Evolutionary conservation across 2,329 filamentous ascomycete genomes (phyloP), one percentile per base, ranked within the genome.

Genomic region (Zymoseptoria pseudotritici): DNA sequence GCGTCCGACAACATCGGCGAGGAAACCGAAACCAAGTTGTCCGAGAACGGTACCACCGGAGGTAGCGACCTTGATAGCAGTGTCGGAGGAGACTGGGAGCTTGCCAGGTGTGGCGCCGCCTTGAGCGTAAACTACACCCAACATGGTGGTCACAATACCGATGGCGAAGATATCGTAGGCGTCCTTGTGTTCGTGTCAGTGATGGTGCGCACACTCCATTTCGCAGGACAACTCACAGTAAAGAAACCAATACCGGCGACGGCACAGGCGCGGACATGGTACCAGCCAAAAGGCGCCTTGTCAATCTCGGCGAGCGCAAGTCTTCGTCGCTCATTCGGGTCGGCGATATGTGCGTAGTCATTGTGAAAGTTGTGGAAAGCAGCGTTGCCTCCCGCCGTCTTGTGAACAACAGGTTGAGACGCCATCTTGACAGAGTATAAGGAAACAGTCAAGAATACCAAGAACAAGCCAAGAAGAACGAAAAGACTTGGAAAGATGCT

Each of bases 181-280:
- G 72, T 93, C 90, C 36, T 46, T 8, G 11, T 46, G 36, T 46
- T 17, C 13, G 13, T 46, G 13, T 46, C 36, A 46, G 13, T n/a
- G 2, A 46, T n/a, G 6, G 36, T n/a, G 3, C 5, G 13, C 13
- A 17, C 2, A 6, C 5, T 2, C n/a, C 4, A 2, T n/a, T 46
- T 46, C 17, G 36, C 13, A 17, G 7, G 13, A 11, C 13, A 46
- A 46, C 36, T 46, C 36, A 46, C 36, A 17, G 90, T 93, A 76
- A 94, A 94, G 83, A 95, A 94, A 67, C 90, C 90, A 63, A 93
- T 87, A 68, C 90, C 90, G 29, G 89, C 89, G 22, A 93, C 89
- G 8, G 89, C 77, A 57, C 89, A 83, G 60, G 89, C 87, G 50
- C 89, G 83, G 60, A 92, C 83, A 71, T 94, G 90, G 72, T 91